A percentile compares a stretch with the other conserved stretches of the same genome.
Evolutionary conservation across 306 rosid species (phyloP).

Genomic region (Vigna hirtella): DNA sequence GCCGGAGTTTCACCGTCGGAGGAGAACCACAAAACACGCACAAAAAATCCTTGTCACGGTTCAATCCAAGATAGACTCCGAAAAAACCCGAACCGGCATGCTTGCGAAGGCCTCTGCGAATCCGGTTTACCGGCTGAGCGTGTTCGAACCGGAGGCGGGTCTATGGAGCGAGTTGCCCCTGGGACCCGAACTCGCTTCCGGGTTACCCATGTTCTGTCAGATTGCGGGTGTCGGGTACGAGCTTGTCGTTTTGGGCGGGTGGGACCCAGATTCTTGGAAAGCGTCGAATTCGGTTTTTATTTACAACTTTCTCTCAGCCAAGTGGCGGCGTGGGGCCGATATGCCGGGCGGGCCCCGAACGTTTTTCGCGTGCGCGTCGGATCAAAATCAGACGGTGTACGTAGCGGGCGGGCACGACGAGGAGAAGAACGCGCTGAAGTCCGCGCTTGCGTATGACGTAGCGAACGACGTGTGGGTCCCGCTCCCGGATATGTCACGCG

Average conservation of each 20-base stretch:
- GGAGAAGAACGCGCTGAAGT: conserved; percentile 67
- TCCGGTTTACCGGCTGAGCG: conserved; percentile 59
- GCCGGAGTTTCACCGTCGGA: conserved; percentile 63
- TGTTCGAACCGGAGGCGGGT: conserved; percentile 56
- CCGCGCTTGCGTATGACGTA: conserved; percentile 65
- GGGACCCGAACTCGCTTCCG: conserved; percentile 39
- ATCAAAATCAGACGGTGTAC: conserved; percentile 48
- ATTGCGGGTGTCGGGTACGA: conserved; percentile 61
- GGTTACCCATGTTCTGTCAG: conserved; percentile 76
- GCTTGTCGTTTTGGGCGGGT: conserved; percentile 75
- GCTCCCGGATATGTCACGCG: conserved; percentile 64
- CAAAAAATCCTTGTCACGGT: conserved; percentile 62
- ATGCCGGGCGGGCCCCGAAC: conserved; percentile 76
- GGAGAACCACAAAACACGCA: conserved; percentile 46
- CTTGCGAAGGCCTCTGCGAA: conserved; percentile 29
- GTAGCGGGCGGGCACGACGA: conserved; percentile 77
- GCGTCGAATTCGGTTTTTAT: conserved; percentile 64
- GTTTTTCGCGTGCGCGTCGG: conserved; percentile 66
- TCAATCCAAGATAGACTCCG: conserved; percentile 57
- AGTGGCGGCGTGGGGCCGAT: conserved; percentile 71
- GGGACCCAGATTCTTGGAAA: conserved; percentile 70
- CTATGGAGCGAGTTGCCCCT: conserved; percentile 61
- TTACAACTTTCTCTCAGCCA: conserved; percentile 52
- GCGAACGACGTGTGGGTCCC: conserved; percentile 52
- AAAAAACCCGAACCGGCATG: conserved; percentile 25